Conservation (phyloP, 73 alveolate genomes). For the Paramecium caudatum region DNA sequence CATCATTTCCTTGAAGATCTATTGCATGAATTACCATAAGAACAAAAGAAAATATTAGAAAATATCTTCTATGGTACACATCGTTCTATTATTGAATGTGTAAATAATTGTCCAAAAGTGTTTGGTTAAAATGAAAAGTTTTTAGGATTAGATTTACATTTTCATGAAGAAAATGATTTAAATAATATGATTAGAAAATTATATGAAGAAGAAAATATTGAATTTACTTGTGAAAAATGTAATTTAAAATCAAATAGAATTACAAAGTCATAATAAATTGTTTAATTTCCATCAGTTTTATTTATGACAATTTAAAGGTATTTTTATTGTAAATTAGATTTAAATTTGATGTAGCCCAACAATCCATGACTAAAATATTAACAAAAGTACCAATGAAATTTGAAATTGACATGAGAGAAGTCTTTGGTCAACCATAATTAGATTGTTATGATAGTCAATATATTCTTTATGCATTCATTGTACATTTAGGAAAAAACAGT, state of each 20-base stretch:
- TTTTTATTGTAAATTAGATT: not conserved
- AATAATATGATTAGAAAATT: not conserved
- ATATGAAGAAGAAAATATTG: slow-evolving; percentile 15
- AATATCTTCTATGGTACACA: slow-evolving; percentile 15
- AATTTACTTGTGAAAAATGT: slow-evolving; percentile 58
- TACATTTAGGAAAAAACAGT: slow-evolving; percentile 42
- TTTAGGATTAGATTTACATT: slow-evolving; percentile 62
- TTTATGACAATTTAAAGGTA: slow-evolving; percentile 57
- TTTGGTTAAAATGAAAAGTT: slow-evolving; percentile 10
- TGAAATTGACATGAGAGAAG: slow-evolving; percentile 38
- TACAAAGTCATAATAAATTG: not conserved
- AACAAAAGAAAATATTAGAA: not conserved
- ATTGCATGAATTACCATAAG: not conserved
- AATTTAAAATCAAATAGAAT: not conserved
- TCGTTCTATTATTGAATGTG: slow-evolving; percentile 25
- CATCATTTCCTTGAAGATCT: slow-evolving; percentile 64
- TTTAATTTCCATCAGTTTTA: slow-evolving; percentile 11
- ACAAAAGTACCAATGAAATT: slow-evolving; percentile 28
- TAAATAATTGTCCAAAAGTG: not conserved
- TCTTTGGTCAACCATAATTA: not conserved
- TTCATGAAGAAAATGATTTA: not conserved
- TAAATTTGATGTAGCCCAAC: not conserved
- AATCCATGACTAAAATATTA: slow-evolving; percentile 36
- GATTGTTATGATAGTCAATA: not conserved
- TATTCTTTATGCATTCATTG: slow-evolving; percentile 46